Evolutionary conservation across 345 rosid species (phyloP), one percentile per base, ranked within the genome.

Genomic region (Sisymbrium altissimum): DNA sequence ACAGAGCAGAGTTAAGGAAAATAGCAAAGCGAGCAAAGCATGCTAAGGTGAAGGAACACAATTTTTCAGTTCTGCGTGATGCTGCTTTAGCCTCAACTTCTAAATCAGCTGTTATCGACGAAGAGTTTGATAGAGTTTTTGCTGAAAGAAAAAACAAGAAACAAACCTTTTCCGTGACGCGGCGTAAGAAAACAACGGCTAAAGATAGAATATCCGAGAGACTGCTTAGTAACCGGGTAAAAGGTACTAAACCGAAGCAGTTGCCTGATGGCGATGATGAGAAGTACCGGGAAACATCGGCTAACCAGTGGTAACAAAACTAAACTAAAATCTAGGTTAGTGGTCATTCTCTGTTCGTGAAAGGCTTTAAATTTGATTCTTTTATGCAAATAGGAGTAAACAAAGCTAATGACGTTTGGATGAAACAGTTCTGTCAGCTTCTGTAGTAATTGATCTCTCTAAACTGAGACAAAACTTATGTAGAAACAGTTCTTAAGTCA

Each of bases 51-150:
- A 84, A 85, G 53, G 91, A 87, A 76, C 97, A 92, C 77, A 95
- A 95, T 66, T 82, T 81, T 43, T 84, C 87, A 48, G 90, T 95
- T 68, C 76, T 95, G 27, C 86, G 86, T 64, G 85, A 81, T 56
- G 97, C 99, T 72, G 94, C 96, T 32, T 29, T 88, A 73, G 88
- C 93, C 66, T 89, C 98, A 61, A 88, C 90, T 13, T 89, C 93
- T 2, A 82, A 83, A 72, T 91, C 91, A 52, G 86, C 76, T 61
- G 81, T 44, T 61, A 8, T 77, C 7, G 87, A 82, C 18, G 82
- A 83, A n/a, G 87, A 81, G 71, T 72, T 66, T 29, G 38, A 50
- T 10, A 83, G 75, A 59, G 70, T 70, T 50, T 60, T 62, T 14
- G 59, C 85, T 18, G 62, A 12, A 57, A 70, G 68, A 23, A 72